A percentile compares a stretch with the other conserved stretches of the same genome.
Conservation (phyloP, 2,329 filamentous ascomycete genomes). For the Xylariaceae sp. region DNA sequence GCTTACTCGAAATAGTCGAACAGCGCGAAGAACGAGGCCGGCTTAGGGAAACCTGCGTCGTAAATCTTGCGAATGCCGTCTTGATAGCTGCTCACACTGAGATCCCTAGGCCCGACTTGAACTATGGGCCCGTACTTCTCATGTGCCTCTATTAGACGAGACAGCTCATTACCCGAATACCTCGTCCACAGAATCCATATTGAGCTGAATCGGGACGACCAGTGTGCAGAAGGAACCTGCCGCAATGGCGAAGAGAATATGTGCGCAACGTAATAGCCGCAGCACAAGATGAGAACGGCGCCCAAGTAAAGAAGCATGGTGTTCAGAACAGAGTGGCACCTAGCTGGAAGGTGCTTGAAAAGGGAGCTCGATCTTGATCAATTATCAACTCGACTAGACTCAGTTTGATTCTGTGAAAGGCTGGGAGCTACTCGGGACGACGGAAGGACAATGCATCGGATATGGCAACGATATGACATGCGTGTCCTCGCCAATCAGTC, state of each 20-base stretch:
- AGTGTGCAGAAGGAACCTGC: neutral
- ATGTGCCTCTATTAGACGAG: neutral
- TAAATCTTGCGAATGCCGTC: constrained; percentile 10
- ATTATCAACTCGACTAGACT: too few species aligned
- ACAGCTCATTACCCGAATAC: constrained; percentile 2
- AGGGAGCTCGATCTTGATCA: too few species aligned
- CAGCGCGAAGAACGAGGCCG: neutral
- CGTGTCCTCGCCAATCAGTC: too few species aligned
- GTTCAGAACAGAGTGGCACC: too few species aligned
- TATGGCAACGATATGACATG: too few species aligned
- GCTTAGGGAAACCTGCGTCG: constrained; percentile 8
- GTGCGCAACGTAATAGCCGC: too few species aligned
- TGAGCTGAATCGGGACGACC: constrained; percentile 1
- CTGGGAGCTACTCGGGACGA: too few species aligned
- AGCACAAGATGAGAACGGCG: too few species aligned
- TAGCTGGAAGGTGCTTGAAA: too few species aligned
- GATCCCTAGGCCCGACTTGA: constrained; percentile 2
- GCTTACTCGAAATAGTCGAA: neutral
- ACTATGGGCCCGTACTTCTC: constrained; percentile 6
- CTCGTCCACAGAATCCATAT: constrained; percentile 6
- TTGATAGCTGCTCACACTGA: constrained; percentile 11
- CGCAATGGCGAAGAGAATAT: neutral
- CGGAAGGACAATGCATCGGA: too few species aligned
- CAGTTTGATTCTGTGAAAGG: too few species aligned
- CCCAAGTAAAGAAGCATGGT: too few species aligned